A percentile compares a stretch with the other conserved stretches of the same genome.
phyloP scores from a whole-genome alignment of 176 grass and related monocot species.

The Musa troglodytarum region DNA sequence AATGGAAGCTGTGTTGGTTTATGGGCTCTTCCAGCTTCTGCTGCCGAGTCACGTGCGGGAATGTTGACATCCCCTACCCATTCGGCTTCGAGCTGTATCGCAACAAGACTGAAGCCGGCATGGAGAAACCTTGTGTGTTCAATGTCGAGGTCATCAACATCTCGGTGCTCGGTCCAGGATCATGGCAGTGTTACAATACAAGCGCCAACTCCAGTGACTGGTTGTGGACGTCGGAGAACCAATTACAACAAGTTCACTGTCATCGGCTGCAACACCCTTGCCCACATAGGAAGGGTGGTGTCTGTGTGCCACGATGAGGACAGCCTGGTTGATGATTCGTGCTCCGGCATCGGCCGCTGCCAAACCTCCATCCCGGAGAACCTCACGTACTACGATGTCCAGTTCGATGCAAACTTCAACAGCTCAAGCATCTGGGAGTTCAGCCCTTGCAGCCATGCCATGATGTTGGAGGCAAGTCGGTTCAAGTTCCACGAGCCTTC shows the following conservation, averaged over 20 bases:
- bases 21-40: too few species aligned
- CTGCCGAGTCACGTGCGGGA: not conserved
- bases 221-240: not conserved
- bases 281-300: conserved; percentile 2
- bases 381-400: not conserved
- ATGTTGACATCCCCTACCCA: not conserved
- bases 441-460: conserved; percentile 20
- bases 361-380: conserved; percentile 5
- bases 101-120: not conserved
- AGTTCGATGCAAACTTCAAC: not conserved
- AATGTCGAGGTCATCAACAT: not conserved
- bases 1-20: too few species aligned
- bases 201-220: not conserved
- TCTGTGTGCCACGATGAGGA: not conserved
- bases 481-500: conserved; percentile 2
- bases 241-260: conserved; percentile 11
- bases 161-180: not conserved
- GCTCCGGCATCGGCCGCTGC: conserved; percentile 24
- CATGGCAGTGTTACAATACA: not conserved
- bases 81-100: not conserved
- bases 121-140: not conserved
- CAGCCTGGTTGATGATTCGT: not conserved
- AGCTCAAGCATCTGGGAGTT: not conserved
- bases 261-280: conserved; percentile 15
- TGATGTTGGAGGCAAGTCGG: not conserved